Percentiles rank a stretch among this genome's conserved stretches.
These are phyloP conservation scores for Emericellopsis cladophorae DNA, from an alignment of 2,329 filamentous ascomycete genomes.

Conservation along the genomic window DNA sequence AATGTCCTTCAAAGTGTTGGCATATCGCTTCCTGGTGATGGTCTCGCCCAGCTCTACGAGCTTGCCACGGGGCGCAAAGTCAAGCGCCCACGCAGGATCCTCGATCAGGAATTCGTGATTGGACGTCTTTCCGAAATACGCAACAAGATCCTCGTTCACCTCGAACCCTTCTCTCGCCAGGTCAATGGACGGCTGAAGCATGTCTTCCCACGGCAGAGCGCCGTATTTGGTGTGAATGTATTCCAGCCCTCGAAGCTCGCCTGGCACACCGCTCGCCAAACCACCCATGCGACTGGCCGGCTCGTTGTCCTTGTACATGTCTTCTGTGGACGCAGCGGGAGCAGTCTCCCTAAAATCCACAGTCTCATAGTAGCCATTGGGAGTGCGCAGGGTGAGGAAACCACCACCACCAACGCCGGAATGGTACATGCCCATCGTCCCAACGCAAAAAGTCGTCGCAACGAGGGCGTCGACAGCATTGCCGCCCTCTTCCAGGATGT, in stretches of 20 bases:
- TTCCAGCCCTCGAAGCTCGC: conserved; percentile 61
- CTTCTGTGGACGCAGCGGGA: conserved; percentile 62
- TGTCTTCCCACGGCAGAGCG: conserved; percentile 47
- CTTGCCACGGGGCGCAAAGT: conserved; percentile 69
- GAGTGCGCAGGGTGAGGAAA: conserved; percentile 58
- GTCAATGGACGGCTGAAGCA: conserved; percentile 59
- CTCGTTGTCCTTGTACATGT: conserved; percentile 68
- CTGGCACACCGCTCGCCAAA: conserved; percentile 56
- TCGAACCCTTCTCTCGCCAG: conserved; percentile 62
- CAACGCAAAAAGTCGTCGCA: conserved; percentile 51
- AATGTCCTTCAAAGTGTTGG: conserved; percentile 59
- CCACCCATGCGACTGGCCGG: conserved; percentile 54
- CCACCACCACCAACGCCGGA: conserved; percentile 66
- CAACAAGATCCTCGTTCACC: conserved; percentile 57
- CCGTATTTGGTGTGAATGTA: conserved; percentile 60
- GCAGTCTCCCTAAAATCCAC: conserved; percentile 81
- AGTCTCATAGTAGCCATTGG: conserved; percentile 59
- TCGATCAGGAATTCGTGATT: conserved; percentile 51
- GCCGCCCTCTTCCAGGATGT: conserved; percentile 44
- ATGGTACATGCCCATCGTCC: conserved; percentile 53
- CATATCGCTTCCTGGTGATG: conserved; percentile 64
- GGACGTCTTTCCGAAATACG: conserved; percentile 47
- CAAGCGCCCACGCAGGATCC: conserved; percentile 65
- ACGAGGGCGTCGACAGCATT: conserved; percentile 57
- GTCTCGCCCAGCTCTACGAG: conserved; percentile 55